phyloP scores from a whole-genome alignment of 139 green algal species.

The Tetradesmus lagerheimii region DNA sequence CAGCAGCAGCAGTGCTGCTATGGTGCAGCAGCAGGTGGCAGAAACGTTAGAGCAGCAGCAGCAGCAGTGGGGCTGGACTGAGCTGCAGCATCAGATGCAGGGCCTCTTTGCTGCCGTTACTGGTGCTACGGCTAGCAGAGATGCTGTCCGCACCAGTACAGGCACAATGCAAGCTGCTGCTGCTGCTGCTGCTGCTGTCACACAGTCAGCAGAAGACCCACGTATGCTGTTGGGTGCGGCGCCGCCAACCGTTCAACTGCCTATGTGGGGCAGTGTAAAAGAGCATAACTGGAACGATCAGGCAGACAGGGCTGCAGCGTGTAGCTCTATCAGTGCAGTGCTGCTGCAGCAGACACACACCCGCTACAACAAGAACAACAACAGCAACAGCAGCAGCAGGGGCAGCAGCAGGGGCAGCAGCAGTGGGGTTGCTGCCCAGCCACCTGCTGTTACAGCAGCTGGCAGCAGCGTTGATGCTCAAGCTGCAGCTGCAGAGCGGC shows the following conservation, averaged over 20 bases:
- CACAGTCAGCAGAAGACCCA: slow-evolving; percentile 7
- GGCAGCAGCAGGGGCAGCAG: neutral
- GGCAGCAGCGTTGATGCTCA: neutral
- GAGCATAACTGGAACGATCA: neutral
- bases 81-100: neutral
- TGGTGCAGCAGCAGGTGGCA: neutral
- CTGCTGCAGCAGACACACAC: neutral
- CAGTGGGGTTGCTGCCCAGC: too few relatives aligned
- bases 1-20: neutral
- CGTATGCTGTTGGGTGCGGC: neutral
- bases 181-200: neutral
- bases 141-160: too few relatives aligned
- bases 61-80: neutral
- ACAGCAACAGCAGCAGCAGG: slow-evolving; percentile 17
- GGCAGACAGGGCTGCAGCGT: neutral
- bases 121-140: neutral
- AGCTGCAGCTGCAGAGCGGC: neutral
- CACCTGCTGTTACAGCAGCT: neutral
- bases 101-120: neutral
- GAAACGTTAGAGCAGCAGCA: neutral
- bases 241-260: neutral
- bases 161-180: neutral
- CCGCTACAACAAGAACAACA: neutral
- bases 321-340: neutral
- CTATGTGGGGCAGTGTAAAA: neutral